Evolutionary conservation across 2,329 filamentous ascomycete species (phyloP).

Genomic region (Grosmannia clavigera): DNA sequence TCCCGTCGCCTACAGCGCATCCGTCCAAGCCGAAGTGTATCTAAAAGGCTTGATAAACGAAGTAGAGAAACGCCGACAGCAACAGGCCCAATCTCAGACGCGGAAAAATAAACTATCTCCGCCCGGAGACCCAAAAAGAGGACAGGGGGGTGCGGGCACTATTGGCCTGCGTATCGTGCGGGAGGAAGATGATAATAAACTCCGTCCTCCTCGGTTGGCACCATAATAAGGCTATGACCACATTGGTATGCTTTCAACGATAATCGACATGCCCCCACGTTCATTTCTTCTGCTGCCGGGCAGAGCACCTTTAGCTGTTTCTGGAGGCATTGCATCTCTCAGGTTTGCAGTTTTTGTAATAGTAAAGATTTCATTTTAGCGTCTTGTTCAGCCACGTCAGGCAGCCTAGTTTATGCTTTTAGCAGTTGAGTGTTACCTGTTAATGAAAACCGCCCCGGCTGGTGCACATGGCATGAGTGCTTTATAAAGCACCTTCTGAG

Average conservation of each 20-base stretch:
- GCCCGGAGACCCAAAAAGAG: constrained; percentile 24
- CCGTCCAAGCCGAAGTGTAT: constrained; percentile 73
- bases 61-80: constrained; percentile 46
- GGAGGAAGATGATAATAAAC: constrained; percentile 9
- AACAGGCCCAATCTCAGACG: constrained; percentile 3
- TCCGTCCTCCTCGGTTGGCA: not conserved
- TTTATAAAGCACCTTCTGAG: no score
- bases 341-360: no score
- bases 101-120: not conserved
- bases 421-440: no score
- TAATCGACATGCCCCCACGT: not conserved
- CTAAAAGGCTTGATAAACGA: constrained; percentile 66
- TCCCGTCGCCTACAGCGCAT: constrained; percentile 70
- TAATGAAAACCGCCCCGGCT: no score
- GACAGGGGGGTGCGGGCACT: not conserved
- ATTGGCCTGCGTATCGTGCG: constrained; percentile 11
- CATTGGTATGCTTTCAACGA: not conserved
- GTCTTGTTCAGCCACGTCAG: no score
- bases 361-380: no score
- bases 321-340: no score
- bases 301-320: no score
- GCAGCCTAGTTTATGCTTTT: no score
- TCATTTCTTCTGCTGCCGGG: not conserved
- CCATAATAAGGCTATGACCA: not conserved
- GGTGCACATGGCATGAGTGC: no score